A percentile compares a stretch with the other conserved stretches of the same genome.
Evolutionary conservation across 2,329 filamentous ascomycete species (phyloP).

Genomic region (Epichloe brachyelytri): DNA sequence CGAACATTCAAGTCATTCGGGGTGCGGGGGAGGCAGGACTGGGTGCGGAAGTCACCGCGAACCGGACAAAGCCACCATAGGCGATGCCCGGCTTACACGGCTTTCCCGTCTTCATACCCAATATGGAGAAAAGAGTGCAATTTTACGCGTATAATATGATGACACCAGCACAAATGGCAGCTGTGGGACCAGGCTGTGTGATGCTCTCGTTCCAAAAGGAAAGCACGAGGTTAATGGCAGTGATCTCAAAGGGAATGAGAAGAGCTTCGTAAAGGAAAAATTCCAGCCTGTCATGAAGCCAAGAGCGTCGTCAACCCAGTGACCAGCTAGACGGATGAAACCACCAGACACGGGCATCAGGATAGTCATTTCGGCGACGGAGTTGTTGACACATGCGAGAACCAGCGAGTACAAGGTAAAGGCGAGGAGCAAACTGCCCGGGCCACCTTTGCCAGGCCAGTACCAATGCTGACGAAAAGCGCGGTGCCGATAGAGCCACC

Average conservation of each 20-base stretch:
- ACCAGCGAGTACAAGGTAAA: slow-evolving; percentile 43
- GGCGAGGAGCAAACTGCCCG: slow-evolving; percentile 41
- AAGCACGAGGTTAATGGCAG: slow-evolving; percentile 29
- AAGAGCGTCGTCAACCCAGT: slow-evolving; percentile 53
- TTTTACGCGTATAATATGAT: slow-evolving; percentile 43
- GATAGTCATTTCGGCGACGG: slow-evolving; percentile 50
- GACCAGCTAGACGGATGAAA: slow-evolving; percentile 50
- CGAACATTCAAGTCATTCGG: slow-evolving; percentile 2
- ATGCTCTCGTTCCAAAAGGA: slow-evolving; percentile 26
- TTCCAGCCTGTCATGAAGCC: slow-evolving; percentile 40
- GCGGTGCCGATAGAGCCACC: slow-evolving; percentile 45
- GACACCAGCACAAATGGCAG: slow-evolving; percentile 44
- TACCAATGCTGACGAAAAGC: slow-evolving; percentile 49
- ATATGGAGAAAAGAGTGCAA: slow-evolving; percentile 2
- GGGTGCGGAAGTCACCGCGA: not conserved
- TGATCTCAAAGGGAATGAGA: slow-evolving; percentile 31
- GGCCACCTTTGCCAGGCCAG: slow-evolving; percentile 32
- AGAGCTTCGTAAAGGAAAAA: slow-evolving; percentile 33
- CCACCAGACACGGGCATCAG: slow-evolving; percentile 50
- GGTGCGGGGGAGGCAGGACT: not conserved
- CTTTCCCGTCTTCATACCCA: not conserved
- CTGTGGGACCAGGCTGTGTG: slow-evolving; percentile 53
- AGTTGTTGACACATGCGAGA: slow-evolving; percentile 51
- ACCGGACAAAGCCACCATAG: not conserved
- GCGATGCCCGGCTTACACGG: not conserved